phyloP scores from a whole-genome alignment of 2,329 filamentous ascomycete genomes.

The Penicillium thymicola region DNA sequence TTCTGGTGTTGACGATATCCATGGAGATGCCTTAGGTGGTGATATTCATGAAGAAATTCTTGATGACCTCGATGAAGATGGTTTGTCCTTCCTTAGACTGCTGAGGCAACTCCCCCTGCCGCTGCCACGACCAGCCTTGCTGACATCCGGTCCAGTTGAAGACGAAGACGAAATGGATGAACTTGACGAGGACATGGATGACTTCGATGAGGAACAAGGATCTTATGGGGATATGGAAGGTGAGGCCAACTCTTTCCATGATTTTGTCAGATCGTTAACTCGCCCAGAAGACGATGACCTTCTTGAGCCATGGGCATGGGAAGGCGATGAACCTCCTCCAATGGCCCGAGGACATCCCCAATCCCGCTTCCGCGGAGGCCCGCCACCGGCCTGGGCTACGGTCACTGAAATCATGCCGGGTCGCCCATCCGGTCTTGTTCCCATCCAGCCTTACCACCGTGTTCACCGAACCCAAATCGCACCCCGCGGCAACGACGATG shows the following conservation, averaged over 20 bases:
- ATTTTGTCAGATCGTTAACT: slow-evolving; percentile 21
- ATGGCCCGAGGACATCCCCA: slow-evolving; percentile 43
- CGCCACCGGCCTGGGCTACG: slow-evolving; percentile 60
- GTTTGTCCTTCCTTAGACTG: slow-evolving; percentile 31
- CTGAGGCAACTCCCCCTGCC: neutral
- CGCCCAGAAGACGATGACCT: slow-evolving; percentile 34
- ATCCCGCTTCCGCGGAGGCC: slow-evolving; percentile 56
- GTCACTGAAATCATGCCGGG: slow-evolving; percentile 58
- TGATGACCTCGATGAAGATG: slow-evolving; percentile 59
- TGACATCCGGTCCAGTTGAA: slow-evolving; percentile 55
- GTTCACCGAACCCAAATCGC: slow-evolving; percentile 45
- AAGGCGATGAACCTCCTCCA: slow-evolving; percentile 53
- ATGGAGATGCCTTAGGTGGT: slow-evolving; percentile 47
- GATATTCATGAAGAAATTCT: slow-evolving; percentile 46
- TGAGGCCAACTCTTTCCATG: neutral
- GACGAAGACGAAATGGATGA: slow-evolving; percentile 50
- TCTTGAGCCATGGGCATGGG: slow-evolving; percentile 50
- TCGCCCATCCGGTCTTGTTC: slow-evolving; percentile 40
- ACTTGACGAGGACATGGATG: slow-evolving; percentile 46
- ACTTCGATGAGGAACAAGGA: slow-evolving; percentile 45
- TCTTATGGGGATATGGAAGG: slow-evolving; percentile 41
- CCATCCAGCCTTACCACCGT: slow-evolving; percentile 42
- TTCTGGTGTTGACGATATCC: slow-evolving; percentile 42
- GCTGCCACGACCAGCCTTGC: neutral
- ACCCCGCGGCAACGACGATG: slow-evolving; percentile 67